Conservation (phyloP, 208 protist genomes). For the Wallacemonas sp. region DNA sequence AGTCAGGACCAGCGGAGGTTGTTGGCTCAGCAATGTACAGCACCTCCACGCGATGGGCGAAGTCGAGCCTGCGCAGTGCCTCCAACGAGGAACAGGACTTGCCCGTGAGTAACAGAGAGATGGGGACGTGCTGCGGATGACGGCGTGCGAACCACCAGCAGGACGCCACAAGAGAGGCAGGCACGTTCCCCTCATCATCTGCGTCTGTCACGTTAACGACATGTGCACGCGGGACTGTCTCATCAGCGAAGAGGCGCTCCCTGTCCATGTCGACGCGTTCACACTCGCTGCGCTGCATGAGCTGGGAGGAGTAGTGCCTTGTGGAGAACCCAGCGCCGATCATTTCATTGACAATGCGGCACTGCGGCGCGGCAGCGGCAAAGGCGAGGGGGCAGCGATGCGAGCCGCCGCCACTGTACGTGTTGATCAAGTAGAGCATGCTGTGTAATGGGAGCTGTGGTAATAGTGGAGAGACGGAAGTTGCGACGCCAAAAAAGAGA, state of each 20-base stretch:
- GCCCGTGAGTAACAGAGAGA: background rate
- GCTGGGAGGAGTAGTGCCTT: slow-evolving; percentile 1
- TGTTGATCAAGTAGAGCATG: background rate
- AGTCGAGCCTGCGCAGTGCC: background rate
- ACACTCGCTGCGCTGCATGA: background rate
- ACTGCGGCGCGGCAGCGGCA: slow-evolving; percentile 1
- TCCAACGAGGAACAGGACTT: background rate
- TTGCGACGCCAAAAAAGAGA: background rate
- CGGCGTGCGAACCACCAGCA: slow-evolving; percentile 6
- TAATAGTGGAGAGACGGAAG: too few species aligned
- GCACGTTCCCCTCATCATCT: background rate
- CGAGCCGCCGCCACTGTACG: background rate
- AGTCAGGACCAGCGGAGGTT: background rate
- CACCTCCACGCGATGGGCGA: slow-evolving; percentile 1
- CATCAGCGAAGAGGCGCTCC: background rate
- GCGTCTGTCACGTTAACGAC: background rate
- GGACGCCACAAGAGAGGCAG: background rate
- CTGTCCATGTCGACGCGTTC: background rate
- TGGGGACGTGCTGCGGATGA: slow-evolving; percentile 1
- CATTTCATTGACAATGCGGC: slow-evolving; percentile 1
- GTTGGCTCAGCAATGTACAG: background rate
- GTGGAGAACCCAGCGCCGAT: slow-evolving; percentile 2
- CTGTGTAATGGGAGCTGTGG: background rate
- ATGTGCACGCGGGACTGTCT: background rate
- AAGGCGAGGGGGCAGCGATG: background rate